Conservation (phyloP, 139 green algal species). For the Coelastrella sp. region DNA sequence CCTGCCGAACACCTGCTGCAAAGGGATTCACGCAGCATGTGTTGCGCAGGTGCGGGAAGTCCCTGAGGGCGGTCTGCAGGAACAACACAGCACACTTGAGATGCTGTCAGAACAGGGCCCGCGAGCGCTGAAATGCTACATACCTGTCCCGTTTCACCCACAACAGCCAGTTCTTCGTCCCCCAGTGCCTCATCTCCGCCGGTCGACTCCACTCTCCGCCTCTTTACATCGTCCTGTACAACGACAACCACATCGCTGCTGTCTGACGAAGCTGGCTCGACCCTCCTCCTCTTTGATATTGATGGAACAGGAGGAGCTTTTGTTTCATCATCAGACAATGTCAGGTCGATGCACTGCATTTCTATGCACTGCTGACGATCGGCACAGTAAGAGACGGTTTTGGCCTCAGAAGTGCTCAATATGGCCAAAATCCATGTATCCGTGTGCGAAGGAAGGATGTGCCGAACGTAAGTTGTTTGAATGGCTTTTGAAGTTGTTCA, state of each 20-base stretch:
- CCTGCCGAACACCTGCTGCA: background rate
- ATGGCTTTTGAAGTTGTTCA: too few species aligned
- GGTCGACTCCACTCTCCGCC: background rate
- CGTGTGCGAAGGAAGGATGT: background rate
- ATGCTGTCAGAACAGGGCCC: background rate
- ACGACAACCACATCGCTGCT: conserved; percentile 10
- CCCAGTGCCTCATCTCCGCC: background rate
- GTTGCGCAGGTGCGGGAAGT: conserved; percentile 22
- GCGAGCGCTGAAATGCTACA: background rate
- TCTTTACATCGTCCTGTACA: conserved; percentile 15
- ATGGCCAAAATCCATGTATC: too few species aligned
- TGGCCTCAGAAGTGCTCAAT: too few species aligned
- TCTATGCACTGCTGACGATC: background rate
- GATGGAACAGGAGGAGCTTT: background rate
- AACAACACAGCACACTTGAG: conserved; percentile 9
- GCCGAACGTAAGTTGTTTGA: background rate
- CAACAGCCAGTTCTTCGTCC: conserved; percentile 2
- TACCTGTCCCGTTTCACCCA: conserved; percentile 2
- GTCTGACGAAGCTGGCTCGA: background rate
- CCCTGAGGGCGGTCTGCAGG: conserved; percentile 21
- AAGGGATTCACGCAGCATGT: conserved; percentile 1
- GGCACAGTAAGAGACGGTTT: background rate
- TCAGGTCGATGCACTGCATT: conserved; percentile 25
- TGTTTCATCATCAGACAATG: background rate
- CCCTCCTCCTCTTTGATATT: background rate